Percentiles rank a stretch among this genome's conserved stretches.
Conservation (phyloP, 73 alveolate genomes). For the Symbiodinium natans region DNA sequence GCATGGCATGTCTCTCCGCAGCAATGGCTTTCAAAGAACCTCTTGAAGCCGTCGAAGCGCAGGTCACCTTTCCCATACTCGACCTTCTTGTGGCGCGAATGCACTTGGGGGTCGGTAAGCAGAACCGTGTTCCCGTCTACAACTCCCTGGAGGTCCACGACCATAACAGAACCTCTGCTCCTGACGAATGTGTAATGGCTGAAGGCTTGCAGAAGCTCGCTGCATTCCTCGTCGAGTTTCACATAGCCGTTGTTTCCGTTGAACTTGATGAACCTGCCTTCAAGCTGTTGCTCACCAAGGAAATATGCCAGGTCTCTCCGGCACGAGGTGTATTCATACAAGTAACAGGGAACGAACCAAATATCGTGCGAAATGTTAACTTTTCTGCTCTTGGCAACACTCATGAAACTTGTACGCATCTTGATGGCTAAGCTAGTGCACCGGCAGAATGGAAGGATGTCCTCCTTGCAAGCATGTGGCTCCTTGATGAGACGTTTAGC, state of each 20-base stretch:
- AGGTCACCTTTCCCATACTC: conserved; percentile 58
- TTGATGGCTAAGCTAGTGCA: conserved; percentile 41
- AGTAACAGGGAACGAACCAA: conserved; percentile 74
- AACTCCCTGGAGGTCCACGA: conserved; percentile 56
- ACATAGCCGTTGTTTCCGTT: conserved; percentile 64
- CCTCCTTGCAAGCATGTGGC: conserved; percentile 47
- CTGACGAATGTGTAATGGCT: conserved; percentile 29
- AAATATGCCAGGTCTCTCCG: neutral
- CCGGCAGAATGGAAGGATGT: conserved; percentile 57
- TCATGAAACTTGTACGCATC: neutral
- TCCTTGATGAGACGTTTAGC: conserved; percentile 48
- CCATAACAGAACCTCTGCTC: conserved; percentile 36
- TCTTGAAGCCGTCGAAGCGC: conserved; percentile 22
- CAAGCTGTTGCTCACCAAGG: conserved; percentile 47
- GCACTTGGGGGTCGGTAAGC: conserved; percentile 60
- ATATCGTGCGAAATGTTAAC: neutral
- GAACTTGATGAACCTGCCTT: conserved; percentile 41
- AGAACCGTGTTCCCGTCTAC: neutral
- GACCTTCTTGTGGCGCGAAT: neutral
- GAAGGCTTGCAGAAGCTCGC: conserved; percentile 36
- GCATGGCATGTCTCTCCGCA: conserved; percentile 46
- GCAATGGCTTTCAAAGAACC: conserved; percentile 28
- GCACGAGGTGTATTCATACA: conserved; percentile 17
- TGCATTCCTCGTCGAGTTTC: neutral
- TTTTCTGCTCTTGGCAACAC: neutral